Base-by-base conservation (phyloP, 495 filamentous ascomycete genomes). In the Immersiella caudata region DNA sequence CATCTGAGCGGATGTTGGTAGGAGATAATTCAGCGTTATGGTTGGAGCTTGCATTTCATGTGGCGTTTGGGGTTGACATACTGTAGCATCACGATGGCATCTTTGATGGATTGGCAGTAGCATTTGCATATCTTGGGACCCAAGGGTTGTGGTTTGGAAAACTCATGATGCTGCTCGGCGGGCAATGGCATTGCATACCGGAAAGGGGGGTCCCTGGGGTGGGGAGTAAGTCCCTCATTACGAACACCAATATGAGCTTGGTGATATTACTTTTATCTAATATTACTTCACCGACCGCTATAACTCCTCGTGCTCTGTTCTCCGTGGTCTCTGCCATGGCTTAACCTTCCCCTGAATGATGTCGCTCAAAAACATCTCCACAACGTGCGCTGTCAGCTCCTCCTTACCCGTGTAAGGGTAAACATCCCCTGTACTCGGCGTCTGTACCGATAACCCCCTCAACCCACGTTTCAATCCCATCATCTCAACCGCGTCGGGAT, bases 311-410 rank as follows among this genome's bases (percentile, higher is more conserved):
- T 79, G 78, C 49, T 50, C 65, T 52, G 52, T 52, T 24, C 66
- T 61, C 62, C 75, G 74, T 46, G 40, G 40, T 35, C 24, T 49
- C 20, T 72, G 69, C 79, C 79, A 82, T 8, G 80, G 76, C 65
- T 78, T 51, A 25, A 81, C 74, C 60, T 72, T 77, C 16, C 82
- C 82, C 51, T 79, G 70, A 11, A 78, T 76, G 26, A 83, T 81
- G 63, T 81, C 80, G 67, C 75, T 69, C n/a, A 84, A 62, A 60
- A 82, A 84, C 21, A 33, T 71, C 36, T 82, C 81, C 11, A 84
- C 73, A 0, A 54, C 67, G 35, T 71, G 73, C 2, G 76, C 73
- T 7, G 75, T 74, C 35, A 83, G 74, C 58, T 70, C 27, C 6
- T 72, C 67, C n/a, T 54, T 66, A 5, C 68, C 52, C 4, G 64